Evolutionary conservation across 2,329 filamentous ascomycete species (phyloP).

Genomic region (Penicillium sp.): DNA sequence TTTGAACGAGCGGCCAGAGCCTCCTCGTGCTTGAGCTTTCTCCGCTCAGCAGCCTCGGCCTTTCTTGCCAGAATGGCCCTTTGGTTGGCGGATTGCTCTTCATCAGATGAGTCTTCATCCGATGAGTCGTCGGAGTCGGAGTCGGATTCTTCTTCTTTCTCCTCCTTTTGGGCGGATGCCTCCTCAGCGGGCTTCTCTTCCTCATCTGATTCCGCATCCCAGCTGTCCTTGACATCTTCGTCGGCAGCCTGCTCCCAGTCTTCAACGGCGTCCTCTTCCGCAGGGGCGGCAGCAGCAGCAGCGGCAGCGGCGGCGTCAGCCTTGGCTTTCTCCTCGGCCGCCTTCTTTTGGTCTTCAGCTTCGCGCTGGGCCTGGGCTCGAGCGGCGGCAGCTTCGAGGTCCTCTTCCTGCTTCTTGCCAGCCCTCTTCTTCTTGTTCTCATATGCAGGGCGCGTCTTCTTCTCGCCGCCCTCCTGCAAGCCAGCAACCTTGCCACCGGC

Average conservation of each 20-base stretch:
- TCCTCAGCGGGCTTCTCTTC: constrained; percentile 55
- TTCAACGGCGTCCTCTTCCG: constrained; percentile 58
- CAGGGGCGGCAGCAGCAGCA: constrained; percentile 44
- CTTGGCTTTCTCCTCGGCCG: constrained; percentile 75
- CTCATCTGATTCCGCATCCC: constrained; percentile 66
- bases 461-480: constrained; percentile 54
- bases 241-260: constrained; percentile 86
- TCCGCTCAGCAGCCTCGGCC: constrained; percentile 81
- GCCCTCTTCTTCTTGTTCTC: constrained; percentile 77
- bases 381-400: constrained; percentile 51
- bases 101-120: constrained; percentile 55
- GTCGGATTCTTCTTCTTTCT: constrained; percentile 31
- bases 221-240: constrained; percentile 85
- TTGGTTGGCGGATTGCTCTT: constrained; percentile 71
- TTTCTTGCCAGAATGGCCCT: constrained; percentile 75
- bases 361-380: constrained; percentile 48
- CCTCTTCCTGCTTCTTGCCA: constrained; percentile 61
- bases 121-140: constrained; percentile 46
- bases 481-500: constrained; percentile 50
- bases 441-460: constrained; percentile 69
- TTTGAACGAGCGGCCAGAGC: constrained; percentile 87
- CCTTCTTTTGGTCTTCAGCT: constrained; percentile 58
- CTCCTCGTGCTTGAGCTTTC: constrained; percentile 87
- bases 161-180: constrained; percentile 34
- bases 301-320: constrained; percentile 70